Conservation (phyloP, 1,139 yeast genomes). For the Ashbya aceris region DNA sequence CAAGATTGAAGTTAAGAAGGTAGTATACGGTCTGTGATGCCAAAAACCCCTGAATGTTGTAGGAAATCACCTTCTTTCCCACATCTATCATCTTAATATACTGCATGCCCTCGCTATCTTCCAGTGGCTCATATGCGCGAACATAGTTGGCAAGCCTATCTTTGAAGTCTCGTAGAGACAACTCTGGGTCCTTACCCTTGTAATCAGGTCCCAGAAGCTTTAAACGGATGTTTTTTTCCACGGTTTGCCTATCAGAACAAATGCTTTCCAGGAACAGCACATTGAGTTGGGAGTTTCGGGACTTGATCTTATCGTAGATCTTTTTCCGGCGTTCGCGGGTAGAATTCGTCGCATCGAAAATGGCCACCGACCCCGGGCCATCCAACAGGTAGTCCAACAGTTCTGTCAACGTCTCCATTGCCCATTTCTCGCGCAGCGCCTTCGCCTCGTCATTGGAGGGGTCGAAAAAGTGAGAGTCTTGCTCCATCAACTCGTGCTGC, state of each 20-base stretch:
- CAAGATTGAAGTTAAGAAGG: slow-evolving; percentile 77
- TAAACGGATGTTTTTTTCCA: slow-evolving; percentile 73
- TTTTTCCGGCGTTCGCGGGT: slow-evolving; percentile 63
- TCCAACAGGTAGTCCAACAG: slow-evolving; percentile 68
- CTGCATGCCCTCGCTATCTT: slow-evolving; percentile 68
- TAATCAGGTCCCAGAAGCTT: slow-evolving; percentile 94
- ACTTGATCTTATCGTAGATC: slow-evolving; percentile 61
- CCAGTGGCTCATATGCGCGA: slow-evolving; percentile 83
- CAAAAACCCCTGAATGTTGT: slow-evolving; percentile 81
- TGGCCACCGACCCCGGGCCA: slow-evolving; percentile 87
- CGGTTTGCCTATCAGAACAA: slow-evolving; percentile 68
- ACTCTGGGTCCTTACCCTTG: slow-evolving; percentile 70
- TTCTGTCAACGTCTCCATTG: slow-evolving; percentile 85
- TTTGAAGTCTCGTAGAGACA: slow-evolving; percentile 73
- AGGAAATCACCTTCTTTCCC: slow-evolving; percentile 87
- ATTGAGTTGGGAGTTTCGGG: slow-evolving; percentile 58
- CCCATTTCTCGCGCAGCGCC: slow-evolving; percentile 83
- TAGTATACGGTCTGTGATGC: slow-evolving; percentile 92
- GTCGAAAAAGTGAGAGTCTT: slow-evolving; percentile 76
- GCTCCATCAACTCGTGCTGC: slow-evolving; percentile 31
- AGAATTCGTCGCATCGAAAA: slow-evolving; percentile 91
- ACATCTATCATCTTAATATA: slow-evolving; percentile 94
- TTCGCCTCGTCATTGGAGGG: slow-evolving; percentile 66
- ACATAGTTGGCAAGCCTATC: slow-evolving; percentile 78
- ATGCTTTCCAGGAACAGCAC: slow-evolving; percentile 81